Percentiles rank a stretch among this genome's conserved stretches.
These are phyloP conservation scores for Dispira parvispora DNA, from an alignment of 192 early-diverging fungal species.

Conservation along the genomic window DNA sequence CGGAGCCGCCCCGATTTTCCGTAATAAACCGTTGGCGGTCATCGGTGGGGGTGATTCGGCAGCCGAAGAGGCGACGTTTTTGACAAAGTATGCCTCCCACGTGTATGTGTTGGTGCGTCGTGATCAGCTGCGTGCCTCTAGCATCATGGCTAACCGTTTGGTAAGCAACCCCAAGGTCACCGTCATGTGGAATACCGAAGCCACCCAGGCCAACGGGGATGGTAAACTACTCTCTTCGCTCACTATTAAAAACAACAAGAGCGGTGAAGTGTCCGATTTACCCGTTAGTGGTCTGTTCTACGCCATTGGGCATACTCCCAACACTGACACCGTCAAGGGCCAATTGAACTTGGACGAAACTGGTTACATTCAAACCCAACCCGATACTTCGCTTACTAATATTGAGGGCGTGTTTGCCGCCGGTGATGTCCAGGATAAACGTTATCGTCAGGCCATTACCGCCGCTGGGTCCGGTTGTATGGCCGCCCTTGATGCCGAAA, in stretches of 20 bases:
- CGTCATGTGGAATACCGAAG: constrained; percentile 76
- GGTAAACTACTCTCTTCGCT: constrained; percentile 57
- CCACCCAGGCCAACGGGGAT: constrained; percentile 76
- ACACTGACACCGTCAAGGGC: constrained; percentile 53
- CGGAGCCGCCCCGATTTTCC: constrained; percentile 93
- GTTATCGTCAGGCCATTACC: constrained; percentile 94
- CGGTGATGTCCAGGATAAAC: constrained; percentile 95
- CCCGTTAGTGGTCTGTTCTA: constrained; percentile 89
- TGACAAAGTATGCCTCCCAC: constrained; percentile 92
- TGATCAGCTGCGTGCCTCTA: constrained; percentile 89
- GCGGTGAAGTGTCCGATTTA: constrained; percentile 43
- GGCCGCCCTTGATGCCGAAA: constrained; percentile 92
- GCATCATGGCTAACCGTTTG: constrained; percentile 89
- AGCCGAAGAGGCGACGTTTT: constrained; percentile 88
- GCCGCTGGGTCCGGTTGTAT: constrained; percentile 95
- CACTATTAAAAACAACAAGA: constrained; percentile 59
- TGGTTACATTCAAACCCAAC: constrained; percentile 74
- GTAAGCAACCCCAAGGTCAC: constrained; percentile 78
- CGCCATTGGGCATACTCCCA: constrained; percentile 92
- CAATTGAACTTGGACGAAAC: constrained; percentile 70
- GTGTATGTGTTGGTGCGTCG: constrained; percentile 89
- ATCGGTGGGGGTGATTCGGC: constrained; percentile 95
- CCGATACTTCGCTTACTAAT: constrained; percentile 68
- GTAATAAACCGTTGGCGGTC: constrained; percentile 86
- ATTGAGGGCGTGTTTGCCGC: constrained; percentile 90